phyloP scores from a whole-genome alignment of 2,329 filamentous ascomycete genomes.

The Emergomyces orientalis region DNA sequence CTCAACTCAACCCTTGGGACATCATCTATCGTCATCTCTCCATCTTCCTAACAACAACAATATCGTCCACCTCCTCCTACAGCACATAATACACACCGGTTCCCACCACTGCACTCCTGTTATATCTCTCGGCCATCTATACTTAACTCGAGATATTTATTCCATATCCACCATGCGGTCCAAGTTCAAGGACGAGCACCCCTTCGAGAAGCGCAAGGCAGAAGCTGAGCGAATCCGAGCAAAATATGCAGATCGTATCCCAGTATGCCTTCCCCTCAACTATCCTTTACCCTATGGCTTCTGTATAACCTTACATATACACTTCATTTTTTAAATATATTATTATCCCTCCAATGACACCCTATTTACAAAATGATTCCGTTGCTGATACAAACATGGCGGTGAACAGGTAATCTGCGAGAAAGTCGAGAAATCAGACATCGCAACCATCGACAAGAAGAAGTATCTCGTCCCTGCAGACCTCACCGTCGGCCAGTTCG shows the following conservation, averaged over 20 bases:
- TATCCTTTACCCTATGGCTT: not conserved
- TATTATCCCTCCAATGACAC: not conserved
- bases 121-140: conserved; percentile 13
- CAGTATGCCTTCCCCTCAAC: conserved; percentile 54
- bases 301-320: conserved; percentile 3
- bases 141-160: conserved; percentile 11
- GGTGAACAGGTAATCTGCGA: conserved; percentile 83
- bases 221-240: conserved; percentile 98
- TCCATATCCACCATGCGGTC: conserved; percentile 67
- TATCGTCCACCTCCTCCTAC: conserved; percentile 10
- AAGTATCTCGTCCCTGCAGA: conserved; percentile 98
- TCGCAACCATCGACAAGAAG: conserved; percentile 99
- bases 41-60: not conserved
- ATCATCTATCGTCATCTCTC: conserved; percentile 15
- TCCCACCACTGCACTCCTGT: not conserved
- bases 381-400: conserved; percentile 18
- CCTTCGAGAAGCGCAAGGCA: conserved; percentile 99
- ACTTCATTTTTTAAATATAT: conserved; percentile 9
- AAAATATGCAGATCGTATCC: conserved; percentile 98
- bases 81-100: not conserved
- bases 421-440: conserved; percentile 98
- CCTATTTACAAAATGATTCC: not conserved
- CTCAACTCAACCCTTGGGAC: not conserved
- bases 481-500: conserved; percentile 96
- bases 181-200: conserved; percentile 99